Evolutionary conservation across 2,329 filamentous ascomycete genomes (phyloP), one percentile per base, ranked within the genome.

Genomic region (Fusarium fracticaudum): DNA sequence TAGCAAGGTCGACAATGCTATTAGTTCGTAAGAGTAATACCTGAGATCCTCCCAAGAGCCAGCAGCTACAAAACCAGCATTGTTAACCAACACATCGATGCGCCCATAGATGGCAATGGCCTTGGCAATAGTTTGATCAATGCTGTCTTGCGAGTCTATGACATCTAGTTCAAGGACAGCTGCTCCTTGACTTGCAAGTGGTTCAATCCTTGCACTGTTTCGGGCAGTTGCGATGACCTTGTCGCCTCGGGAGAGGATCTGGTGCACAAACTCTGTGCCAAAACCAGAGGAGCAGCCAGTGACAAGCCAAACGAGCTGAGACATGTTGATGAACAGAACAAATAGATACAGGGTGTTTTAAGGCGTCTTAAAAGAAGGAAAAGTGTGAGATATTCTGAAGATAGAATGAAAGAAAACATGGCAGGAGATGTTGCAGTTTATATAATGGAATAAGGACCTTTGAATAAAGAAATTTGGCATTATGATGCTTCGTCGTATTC

Each of bases 31-130:
- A 31, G 11, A 13, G 15, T 3, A 18, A 8, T 71, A 83, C 81
- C 74, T 68, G 15, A 80, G 76, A 37, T 83, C 81, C 20, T 83
- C 82, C 35, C 75, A 75, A 22, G 71, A 70, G 17, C 74, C 77
- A 47, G 79, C 67, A 5, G 74, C 64, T 3, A 78, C 79, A 37
- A 76, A 79, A 37, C 79, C 81, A 14, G 81, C 82, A 50, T 83
- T 82, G 67, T 83, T 83, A 26, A 82, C 69, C 22, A 83, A 60
- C 10, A 83, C 69, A 33, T 83, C 80, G 22, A 83, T 79, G 13
- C 69, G 76, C 1, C 80, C 81, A 35, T 80, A 83, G 5, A 81
- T 73, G 5, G 54, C 26, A 76, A 80, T 79, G 22, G 80, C 81
- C 20, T 78, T 48, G 18, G 77, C 44, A 2, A 82, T 57, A 29